Evolutionary conservation across 768 basidiomycete species (phyloP), one percentile per base, ranked within the genome.

Genomic region (Leccinum obscurum): DNA sequence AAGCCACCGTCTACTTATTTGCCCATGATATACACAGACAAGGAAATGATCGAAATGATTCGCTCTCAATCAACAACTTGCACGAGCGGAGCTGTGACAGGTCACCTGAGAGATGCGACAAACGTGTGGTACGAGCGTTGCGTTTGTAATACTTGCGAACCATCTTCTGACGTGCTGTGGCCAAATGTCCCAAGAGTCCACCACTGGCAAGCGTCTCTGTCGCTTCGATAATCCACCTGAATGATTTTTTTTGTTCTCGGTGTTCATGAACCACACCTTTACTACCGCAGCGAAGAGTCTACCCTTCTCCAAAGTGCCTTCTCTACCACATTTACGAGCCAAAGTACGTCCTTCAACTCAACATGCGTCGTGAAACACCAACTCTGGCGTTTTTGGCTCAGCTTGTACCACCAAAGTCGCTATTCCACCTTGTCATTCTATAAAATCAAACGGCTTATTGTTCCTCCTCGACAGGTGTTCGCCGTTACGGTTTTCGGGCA

Each of bases 81-180:
- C 4, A 37, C 52, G 58, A 62, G 55, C 52, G 53, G 56, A 51
- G 57, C 52, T 41, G 50, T 56, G 52, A 57, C 63, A 41, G 46
- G 59, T 50, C 61, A 46, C 52, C 46, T 55, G 64, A 58, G 56
- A 32, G 60, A 60, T 51, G 58, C 37, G 64, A 55, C 55, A 55
- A 56, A 51, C 59, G 30, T 64, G 67, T 59, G 67, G 64, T 68
- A 52, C 59, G 60, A 55, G 50, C 26, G 44, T 55, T 66, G 39
- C 14, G 44, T 66, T 35, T 59, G 57, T 60, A 52, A 62, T 66
- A 22, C 54, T 39, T 46, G 30, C 46, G 6, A 24, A 44, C 20
- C 50, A 39, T 53, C 15, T 44, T 58, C 57, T 66, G 66, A 68
- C 55, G 26, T 50, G 58, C 11, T 52, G 28, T 57, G 44, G 51